Percentiles rank a stretch among this genome's conserved stretches.
phyloP scores from a whole-genome alignment of 345 rosid genomes.

The Xanthoceras sorbifolium region DNA sequence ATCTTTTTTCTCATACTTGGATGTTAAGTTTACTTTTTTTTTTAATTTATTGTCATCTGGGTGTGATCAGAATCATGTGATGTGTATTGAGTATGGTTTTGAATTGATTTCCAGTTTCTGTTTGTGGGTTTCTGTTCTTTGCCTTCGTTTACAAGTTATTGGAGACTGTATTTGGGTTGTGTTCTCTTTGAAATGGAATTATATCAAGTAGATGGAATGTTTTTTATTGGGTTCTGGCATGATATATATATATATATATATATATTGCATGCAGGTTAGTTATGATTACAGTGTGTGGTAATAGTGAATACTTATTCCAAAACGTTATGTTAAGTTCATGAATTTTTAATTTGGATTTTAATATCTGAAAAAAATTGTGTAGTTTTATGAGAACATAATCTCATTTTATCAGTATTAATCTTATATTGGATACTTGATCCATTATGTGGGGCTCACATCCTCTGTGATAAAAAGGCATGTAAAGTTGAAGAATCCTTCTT shows the following conservation, averaged over 20 bases:
- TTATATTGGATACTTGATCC: neutral
- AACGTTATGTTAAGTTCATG: neutral
- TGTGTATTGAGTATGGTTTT: neutral
- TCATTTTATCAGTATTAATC: neutral
- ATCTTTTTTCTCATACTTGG: neutral
- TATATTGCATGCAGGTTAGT: neutral
- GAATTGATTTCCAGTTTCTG: neutral
- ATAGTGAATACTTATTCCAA: neutral
- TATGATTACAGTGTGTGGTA: neutral
- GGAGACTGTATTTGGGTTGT: neutral
- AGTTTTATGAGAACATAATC: neutral
- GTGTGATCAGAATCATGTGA: neutral
- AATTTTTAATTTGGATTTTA: neutral
- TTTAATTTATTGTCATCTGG: neutral
- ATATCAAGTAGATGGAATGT: neutral
- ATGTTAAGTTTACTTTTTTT: neutral
- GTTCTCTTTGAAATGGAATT: neutral
- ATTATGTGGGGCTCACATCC: neutral
- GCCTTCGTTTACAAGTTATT: neutral
- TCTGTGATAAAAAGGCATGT: neutral
- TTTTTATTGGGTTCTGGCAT: neutral
- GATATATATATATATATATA: neutral
- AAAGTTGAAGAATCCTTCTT: neutral
- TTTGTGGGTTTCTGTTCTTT: neutral
- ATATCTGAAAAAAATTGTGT: neutral